phyloP scores from a whole-genome alignment of 352 stramenopile species.

The Phytophthora cactorum region DNA sequence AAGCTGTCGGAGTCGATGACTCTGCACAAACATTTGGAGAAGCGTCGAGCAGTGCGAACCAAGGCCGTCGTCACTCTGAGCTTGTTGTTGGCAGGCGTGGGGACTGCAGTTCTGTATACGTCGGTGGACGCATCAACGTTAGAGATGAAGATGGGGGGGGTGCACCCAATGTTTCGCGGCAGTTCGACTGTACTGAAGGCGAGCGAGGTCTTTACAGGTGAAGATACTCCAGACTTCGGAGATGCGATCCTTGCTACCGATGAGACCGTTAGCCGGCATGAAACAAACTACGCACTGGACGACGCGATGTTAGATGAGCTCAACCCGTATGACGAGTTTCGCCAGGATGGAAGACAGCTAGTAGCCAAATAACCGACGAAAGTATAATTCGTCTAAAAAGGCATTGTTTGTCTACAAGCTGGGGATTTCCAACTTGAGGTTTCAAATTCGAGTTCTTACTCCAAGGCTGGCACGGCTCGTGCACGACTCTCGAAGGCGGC shows the following conservation, averaged over 20 bases:
- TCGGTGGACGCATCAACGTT: constrained; percentile 13
- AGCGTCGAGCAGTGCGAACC: constrained; percentile 23
- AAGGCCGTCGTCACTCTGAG: constrained; percentile 28
- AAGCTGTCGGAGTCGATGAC: constrained; percentile 33
- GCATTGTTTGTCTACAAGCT: no score
- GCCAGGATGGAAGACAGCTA: constrained; percentile 1
- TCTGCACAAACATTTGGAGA: constrained; percentile 26
- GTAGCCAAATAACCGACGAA: constrained; percentile 10
- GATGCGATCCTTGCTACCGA: constrained; percentile 11
- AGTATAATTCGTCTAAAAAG: no score
- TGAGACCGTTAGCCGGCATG: not conserved
- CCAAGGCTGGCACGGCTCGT: no score
- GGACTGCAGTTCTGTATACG: constrained; percentile 16
- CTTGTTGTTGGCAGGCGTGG: constrained; percentile 24
- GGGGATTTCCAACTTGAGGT: no score
- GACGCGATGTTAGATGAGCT: constrained; percentile 21
- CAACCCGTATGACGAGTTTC: constrained; percentile 25
- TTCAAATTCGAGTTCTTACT: no score
- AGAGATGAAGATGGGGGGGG: constrained; percentile 11
- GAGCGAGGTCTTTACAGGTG: constrained; percentile 20
- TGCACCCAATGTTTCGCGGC: constrained; percentile 13
- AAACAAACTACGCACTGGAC: constrained; percentile 8
- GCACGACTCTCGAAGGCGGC: no score
- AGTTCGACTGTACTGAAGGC: constrained; percentile 1
- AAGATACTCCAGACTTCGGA: constrained; percentile 16